phyloP scores from a whole-genome alignment of 2,329 filamentous ascomycete species.

The Botrytis medusae region DNA sequence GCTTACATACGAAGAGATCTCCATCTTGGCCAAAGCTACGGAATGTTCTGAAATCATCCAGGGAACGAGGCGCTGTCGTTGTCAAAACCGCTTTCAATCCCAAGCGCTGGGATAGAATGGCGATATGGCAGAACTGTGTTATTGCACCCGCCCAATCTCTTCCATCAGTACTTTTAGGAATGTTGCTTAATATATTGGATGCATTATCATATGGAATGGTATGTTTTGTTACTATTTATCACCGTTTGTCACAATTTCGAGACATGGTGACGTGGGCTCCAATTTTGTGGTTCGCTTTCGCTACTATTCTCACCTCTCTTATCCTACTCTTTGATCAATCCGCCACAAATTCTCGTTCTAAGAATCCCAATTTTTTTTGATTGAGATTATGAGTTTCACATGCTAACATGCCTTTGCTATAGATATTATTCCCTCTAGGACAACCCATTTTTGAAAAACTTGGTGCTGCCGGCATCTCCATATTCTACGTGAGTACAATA shows the following conservation, averaged over 20 bases:
- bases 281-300: background rate
- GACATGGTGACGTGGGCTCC: background rate
- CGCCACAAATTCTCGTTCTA: background rate
- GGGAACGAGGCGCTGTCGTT: conserved; percentile 28
- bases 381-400: conserved; percentile 40
- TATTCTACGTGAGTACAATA: conserved; percentile 98
- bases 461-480: conserved; percentile 91
- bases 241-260: background rate
- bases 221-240: conserved; percentile 20
- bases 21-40: conserved; percentile 37
- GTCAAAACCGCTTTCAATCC: conserved; percentile 52
- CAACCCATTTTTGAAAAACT: conserved; percentile 81
- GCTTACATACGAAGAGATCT: conserved; percentile 28
- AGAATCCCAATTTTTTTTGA: background rate
- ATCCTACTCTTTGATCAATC: background rate
- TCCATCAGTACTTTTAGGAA: conserved; percentile 83
- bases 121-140: conserved; percentile 63
- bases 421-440: conserved; percentile 89
- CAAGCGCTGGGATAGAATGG: conserved; percentile 68
- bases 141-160: conserved; percentile 69
- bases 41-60: conserved; percentile 31
- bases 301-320: background rate
- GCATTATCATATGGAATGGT: conserved; percentile 81
- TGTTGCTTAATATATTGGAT: conserved; percentile 90
- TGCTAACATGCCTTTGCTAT: conserved; percentile 51